phyloP scores from a whole-genome alignment of 2,329 filamentous ascomycete species.

The Ascochyta rabiei region DNA sequence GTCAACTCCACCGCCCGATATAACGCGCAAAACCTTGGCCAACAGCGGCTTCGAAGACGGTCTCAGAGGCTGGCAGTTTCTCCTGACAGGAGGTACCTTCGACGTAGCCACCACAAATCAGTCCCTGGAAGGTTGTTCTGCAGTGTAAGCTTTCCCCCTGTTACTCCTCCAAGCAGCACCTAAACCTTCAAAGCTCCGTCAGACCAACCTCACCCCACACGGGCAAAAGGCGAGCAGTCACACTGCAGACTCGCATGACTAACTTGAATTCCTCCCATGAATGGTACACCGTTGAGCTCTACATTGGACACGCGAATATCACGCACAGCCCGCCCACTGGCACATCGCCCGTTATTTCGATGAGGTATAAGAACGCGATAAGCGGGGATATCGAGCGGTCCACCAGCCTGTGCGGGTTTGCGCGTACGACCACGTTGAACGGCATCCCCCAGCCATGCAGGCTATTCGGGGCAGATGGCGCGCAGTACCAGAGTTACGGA shows the following conservation, averaged over 20 bases:
- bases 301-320: neutral
- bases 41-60: constrained; percentile 3
- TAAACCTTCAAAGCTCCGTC: neutral
- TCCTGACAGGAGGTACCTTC: neutral
- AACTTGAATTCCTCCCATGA: constrained; percentile 2
- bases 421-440: neutral
- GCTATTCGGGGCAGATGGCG: neutral
- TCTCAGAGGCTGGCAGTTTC: neutral
- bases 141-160: neutral
- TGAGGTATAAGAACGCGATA: neutral
- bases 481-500: neutral
- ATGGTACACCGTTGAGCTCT: constrained; percentile 1
- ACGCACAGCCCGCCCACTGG: neutral
- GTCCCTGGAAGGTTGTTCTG: neutral
- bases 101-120: neutral
- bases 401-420: neutral
- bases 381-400: neutral
- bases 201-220: neutral
- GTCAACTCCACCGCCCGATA: neutral
- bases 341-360: neutral
- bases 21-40: neutral
- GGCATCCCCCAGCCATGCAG: neutral
- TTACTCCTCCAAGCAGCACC: neutral
- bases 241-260: neutral
- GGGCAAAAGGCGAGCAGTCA: neutral